Base-by-base conservation (phyloP, 495 filamentous ascomycete species). In the Parachaetomium inaequale region DNA sequence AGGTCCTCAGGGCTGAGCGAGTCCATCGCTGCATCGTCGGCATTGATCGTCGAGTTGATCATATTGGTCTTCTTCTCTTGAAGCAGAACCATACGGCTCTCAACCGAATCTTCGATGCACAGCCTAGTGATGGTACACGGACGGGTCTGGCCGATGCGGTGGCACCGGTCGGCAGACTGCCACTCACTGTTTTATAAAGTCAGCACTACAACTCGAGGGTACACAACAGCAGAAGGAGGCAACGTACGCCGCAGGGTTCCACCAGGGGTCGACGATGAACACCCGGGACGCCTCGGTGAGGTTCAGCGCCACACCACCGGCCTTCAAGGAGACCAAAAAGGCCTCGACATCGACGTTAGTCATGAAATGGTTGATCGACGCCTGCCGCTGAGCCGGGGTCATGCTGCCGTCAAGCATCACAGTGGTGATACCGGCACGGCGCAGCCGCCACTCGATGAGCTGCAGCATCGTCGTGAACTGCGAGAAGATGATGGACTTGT, bases 391-490 rank as follows among this genome's bases (percentile, higher is more conserved):
- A 5, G 88, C 84, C 7, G 94, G 94, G 19, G 89, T 91, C 94
- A 98, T 98, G 70, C 85, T 91, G 12, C 94, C 94, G 66, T 97
- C 92, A 10, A 97, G 83, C 91, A 97, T 97, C 64, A 96, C 94
- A 0, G 93, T 97, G 32, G 93, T 96, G 75, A 98, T 96, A 2
- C 94, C 94, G 4, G 93, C 94, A 59, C 93, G 87, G 26, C 90
- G 88, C 56, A 98, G 84, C 36, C 94, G 89, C 94, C 94, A 98
- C 75, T 97, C 93, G 36, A 98, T 89, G 58, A 97, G 86, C 74
- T 97, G 90, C 51, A 98, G 85, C 94, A 98, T 97, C 7, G 91
- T 92, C 2, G 94, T 98, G 73, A 98, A 98, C 64, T 96, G 89
- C 3, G 90, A 95, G 74, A 98, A 98, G 61, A 98, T 93, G 72